A percentile compares a stretch with the other conserved stretches of the same genome.
Conservation (phyloP, 805 yeast genomes). For the Metschnikowia shivogae region DNA sequence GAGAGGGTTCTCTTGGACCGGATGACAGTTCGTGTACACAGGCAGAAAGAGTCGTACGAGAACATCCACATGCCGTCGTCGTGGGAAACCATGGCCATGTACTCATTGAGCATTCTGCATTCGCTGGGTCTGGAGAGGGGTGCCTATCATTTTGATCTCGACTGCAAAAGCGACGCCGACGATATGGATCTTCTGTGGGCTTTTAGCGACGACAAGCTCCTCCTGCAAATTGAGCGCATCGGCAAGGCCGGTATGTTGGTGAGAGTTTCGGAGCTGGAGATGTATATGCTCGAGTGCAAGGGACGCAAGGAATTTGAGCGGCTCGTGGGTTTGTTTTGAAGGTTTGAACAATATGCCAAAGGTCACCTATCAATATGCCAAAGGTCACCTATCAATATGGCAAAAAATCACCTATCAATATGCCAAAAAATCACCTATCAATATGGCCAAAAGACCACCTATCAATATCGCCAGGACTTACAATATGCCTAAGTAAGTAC, state of each 20-base stretch:
- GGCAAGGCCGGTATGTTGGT: slow-evolving; percentile 43
- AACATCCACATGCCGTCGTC: slow-evolving; percentile 34
- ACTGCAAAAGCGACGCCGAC: slow-evolving; percentile 14
- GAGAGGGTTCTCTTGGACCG: slow-evolving; percentile 23
- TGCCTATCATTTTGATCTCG: slow-evolving; percentile 28
- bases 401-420: no score
- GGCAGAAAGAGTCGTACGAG: slow-evolving; percentile 28
- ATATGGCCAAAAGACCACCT: no score
- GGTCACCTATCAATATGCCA: no score
- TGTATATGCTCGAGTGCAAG: slow-evolving; percentile 42
- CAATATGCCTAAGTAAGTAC: no score
- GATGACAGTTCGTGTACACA: slow-evolving; percentile 37
- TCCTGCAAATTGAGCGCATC: slow-evolving; percentile 29
- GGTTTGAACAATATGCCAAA: no score
- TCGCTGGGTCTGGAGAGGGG: slow-evolving; percentile 21
- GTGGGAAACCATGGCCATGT: slow-evolving; percentile 43
- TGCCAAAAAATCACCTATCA: no score
- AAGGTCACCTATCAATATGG: no score
- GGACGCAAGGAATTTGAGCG: slow-evolving; percentile 38
- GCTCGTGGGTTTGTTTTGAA: slow-evolving; percentile 12
- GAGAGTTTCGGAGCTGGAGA: slow-evolving; percentile 25
- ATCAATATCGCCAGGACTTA: no score
- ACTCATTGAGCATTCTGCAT: slow-evolving; percentile 25
- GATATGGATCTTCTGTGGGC: slow-evolving; percentile 26
- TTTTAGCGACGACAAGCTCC: slow-evolving; percentile 27